Base-by-base conservation (phyloP, 1,139 yeast species). In the Scheffersomyces segobiensis region DNA sequence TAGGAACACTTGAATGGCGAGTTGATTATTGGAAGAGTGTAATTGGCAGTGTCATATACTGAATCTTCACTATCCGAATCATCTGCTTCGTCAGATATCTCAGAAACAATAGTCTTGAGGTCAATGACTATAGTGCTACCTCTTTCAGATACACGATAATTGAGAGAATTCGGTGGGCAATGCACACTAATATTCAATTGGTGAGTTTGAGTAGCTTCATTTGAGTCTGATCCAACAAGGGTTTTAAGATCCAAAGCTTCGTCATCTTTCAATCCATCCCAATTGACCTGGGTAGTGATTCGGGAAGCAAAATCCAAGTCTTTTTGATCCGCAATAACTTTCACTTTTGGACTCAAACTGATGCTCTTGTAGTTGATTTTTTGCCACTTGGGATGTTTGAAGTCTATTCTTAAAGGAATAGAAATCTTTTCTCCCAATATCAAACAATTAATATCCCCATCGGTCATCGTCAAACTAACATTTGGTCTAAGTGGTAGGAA, bases 221-320 rank as follows among this genome's bases (percentile, higher is more conserved):
- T 32, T 22, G 24, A 46, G n/a, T 32, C 62, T 1, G 57, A 59
- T 5, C 63, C 65, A 2, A 64, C 60, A 20, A 71, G 54, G 6
- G 55, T 56, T 4, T 60, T 57, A 46, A 77, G 59, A 24, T 68
- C 67, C 51, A 79, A 63, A 0, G 79, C 71, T 57, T 78, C 82
- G 56, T 80, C 84, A 60, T 80, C 84, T 61, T 80, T 80, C 55
- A 74, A 63, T 6, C 58, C 65, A 48, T 77, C 73, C 83, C 83
- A 80, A 57, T 71, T 70, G 1, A 69, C 65, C 52, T 69, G 74
- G 3, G 73, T 70, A 17, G 70, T 63, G 3, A 73, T 50, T 21
- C 56, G 58, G 20, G 57, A 39, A 5, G 59, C 63, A 14, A 51
- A 49, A n/a, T 66, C 65, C 2, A 63, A 57, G 6, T 65, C 71